Evolutionary conservation across 2,329 filamentous ascomycete genomes (phyloP).

Genomic region (Botrytis deweyae): DNA sequence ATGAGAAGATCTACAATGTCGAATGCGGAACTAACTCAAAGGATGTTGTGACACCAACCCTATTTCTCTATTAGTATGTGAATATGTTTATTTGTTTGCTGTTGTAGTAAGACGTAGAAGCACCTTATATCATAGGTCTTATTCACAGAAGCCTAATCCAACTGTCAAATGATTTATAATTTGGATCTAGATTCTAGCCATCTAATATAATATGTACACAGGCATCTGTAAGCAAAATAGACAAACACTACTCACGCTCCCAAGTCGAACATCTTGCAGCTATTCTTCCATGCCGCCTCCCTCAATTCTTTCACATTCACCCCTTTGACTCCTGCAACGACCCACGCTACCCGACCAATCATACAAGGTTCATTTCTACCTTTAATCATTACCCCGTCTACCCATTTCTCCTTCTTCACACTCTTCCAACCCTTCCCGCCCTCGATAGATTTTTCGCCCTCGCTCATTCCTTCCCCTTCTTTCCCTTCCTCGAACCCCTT

Average conservation of each 20-base stretch:
- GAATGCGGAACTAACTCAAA: background rate
- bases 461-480: slow-evolving; percentile 29
- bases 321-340: slow-evolving; percentile 83
- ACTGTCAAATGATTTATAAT: background rate
- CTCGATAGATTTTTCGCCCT: slow-evolving; percentile 20
- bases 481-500: slow-evolving; percentile 36
- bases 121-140: background rate
- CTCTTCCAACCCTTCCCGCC: slow-evolving; percentile 61
- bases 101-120: background rate
- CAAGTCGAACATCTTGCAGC: slow-evolving; percentile 73
- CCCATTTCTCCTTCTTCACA: slow-evolving; percentile 96
- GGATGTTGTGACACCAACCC: background rate
- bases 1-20: background rate
- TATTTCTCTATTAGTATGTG: background rate
- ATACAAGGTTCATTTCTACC: slow-evolving; percentile 89
- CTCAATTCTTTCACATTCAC: slow-evolving; percentile 77
- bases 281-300: slow-evolving; percentile 84
- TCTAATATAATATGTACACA: slow-evolving; percentile 6
- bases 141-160: background rate
- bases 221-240: background rate
- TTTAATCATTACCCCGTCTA: slow-evolving; percentile 84
- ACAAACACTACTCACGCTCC: slow-evolving; percentile 44
- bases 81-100: background rate
- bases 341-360: slow-evolving; percentile 83
- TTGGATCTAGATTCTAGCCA: background rate